Conservation (phyloP, 495 filamentous ascomycete genomes). For the Aspergillus wentii region DNA sequence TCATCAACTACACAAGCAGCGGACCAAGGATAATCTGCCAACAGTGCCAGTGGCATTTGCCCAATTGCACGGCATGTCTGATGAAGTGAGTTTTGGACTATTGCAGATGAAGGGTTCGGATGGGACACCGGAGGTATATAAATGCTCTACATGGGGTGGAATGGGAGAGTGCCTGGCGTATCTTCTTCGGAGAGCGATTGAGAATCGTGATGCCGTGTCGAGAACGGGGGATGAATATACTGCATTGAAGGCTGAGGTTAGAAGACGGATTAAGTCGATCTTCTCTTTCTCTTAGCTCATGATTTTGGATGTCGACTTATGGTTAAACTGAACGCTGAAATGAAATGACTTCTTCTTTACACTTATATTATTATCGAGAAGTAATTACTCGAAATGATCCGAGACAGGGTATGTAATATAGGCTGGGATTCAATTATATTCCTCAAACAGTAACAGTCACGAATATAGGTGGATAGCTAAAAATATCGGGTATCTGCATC, state of each 20-base stretch:
- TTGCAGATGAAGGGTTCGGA: conserved; percentile 42
- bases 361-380: too few relatives aligned
- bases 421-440: too few relatives aligned
- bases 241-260: conserved; percentile 65
- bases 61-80: conserved; percentile 90
- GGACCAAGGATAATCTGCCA: conserved; percentile 19
- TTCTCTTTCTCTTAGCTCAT: too few relatives aligned
- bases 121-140: conserved; percentile 60
- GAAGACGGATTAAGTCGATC: conserved; percentile 42
- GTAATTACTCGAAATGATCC: too few relatives aligned
- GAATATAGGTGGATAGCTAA: too few relatives aligned
- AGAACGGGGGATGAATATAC: conserved; percentile 63
- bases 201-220: conserved; percentile 82
- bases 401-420: too few relatives aligned
- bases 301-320: too few relatives aligned
- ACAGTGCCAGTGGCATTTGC: conserved; percentile 36
- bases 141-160: conserved; percentile 84
- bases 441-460: too few relatives aligned
- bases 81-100: conserved; percentile 77
- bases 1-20: conserved; percentile 27
- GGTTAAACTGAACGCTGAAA: too few relatives aligned
- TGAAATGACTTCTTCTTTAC: too few relatives aligned
- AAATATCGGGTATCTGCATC: too few relatives aligned
- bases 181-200: conserved; percentile 74
- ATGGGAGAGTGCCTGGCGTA: conserved; percentile 87